These are phyloP conservation scores for Kwoniella newhampshirensis DNA, from an alignment of 768 basidiomycete genomes.

Conservation along the genomic window DNA sequence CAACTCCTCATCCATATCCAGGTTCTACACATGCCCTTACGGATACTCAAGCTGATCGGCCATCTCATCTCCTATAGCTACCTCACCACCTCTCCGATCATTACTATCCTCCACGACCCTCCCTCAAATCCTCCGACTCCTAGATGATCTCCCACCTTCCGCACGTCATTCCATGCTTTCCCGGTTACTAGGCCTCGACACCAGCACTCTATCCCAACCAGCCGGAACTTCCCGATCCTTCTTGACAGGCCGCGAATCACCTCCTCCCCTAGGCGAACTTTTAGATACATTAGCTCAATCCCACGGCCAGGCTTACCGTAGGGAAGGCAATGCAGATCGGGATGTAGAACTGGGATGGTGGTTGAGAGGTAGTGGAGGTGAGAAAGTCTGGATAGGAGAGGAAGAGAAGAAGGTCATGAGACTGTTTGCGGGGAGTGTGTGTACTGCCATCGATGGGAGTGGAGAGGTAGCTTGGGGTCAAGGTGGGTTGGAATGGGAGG, in stretches of 20 bases:
- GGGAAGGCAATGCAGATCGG: not conserved
- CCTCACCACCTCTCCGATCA: slow-evolving; percentile 34
- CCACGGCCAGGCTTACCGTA: not conserved
- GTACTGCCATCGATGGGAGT: slow-evolving; percentile 35
- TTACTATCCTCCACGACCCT: slow-evolving; percentile 32
- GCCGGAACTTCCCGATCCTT: slow-evolving; percentile 12
- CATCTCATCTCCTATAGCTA: no score
- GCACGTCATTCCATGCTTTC: slow-evolving; percentile 26
- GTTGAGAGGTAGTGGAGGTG: slow-evolving; percentile 10
- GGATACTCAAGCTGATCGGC: not conserved
- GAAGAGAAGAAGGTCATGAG: slow-evolving; percentile 40
- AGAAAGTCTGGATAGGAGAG: slow-evolving; percentile 41
- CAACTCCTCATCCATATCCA: not conserved
- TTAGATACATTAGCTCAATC: slow-evolving; percentile 9
- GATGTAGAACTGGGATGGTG: slow-evolving; percentile 30
- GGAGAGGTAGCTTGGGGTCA: slow-evolving; percentile 30
- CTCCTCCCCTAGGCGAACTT: slow-evolving; percentile 37
- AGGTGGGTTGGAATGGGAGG: slow-evolving; percentile 41
- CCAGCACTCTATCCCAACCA: slow-evolving; percentile 23
- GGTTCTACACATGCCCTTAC: not conserved
- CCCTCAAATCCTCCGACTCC: slow-evolving; percentile 31
- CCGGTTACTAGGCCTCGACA: slow-evolving; percentile 36
- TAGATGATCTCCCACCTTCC: slow-evolving; percentile 33
- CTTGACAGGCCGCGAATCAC: slow-evolving; percentile 30
- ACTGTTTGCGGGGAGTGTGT: slow-evolving; percentile 35